Conservation (phyloP, 2,329 filamentous ascomycete species). For the Coniochaeta sp. region DNA sequence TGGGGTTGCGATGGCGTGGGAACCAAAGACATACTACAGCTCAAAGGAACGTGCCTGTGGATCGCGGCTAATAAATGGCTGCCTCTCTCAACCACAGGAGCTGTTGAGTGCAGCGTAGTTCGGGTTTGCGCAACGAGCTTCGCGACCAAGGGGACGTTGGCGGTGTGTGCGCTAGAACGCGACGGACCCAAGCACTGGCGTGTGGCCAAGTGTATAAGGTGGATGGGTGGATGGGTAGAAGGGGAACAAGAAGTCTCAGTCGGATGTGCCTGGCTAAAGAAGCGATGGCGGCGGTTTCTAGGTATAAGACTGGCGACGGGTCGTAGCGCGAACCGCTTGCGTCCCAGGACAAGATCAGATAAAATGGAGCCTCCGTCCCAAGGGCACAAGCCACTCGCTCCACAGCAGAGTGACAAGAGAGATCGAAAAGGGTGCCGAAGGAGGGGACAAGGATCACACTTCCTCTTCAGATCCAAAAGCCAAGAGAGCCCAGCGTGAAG, state of each 20-base stretch:
- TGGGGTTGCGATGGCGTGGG: conserved; percentile 8
- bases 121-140: neutral
- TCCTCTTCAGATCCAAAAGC: neutral
- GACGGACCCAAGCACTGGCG: neutral
- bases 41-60: conserved; percentile 4
- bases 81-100: neutral
- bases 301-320: conserved; percentile 16
- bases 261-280: neutral
- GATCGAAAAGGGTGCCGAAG: conserved; percentile 5
- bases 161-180: conserved; percentile 1
- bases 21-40: conserved; percentile 13
- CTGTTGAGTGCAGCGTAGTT: neutral
- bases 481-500: neutral
- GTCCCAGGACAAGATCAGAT: conserved; percentile 9
- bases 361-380: conserved; percentile 9
- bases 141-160: neutral
- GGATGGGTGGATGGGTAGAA: neutral
- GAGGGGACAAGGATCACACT: conserved; percentile 10
- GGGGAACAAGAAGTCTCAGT: neutral
- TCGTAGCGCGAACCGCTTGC: conserved; percentile 19
- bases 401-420: neutral
- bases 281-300: conserved; percentile 4
- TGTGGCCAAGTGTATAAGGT: conserved; percentile 1
- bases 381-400: conserved; percentile 10
- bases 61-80: neutral